phyloP scores from a whole-genome alignment of 352 stramenopile species.

The Globisporangium radiosum region DNA sequence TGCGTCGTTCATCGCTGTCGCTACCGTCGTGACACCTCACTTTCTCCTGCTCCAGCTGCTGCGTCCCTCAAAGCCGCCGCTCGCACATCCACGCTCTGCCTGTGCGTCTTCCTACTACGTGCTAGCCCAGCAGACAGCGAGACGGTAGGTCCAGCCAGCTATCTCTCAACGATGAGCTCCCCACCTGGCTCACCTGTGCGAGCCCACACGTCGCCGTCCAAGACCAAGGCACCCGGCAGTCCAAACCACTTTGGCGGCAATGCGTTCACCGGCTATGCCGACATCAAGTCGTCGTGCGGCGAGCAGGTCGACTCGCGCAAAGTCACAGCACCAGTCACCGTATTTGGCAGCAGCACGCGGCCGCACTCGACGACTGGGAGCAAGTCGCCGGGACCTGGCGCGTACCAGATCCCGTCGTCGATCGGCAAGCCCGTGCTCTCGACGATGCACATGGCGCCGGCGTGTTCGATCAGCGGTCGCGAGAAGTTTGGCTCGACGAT shows the following conservation, averaged over 20 bases:
- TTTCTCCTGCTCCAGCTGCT: too few relatives aligned
- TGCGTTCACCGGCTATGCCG: slow-evolving; percentile 35
- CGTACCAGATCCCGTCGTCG: slow-evolving; percentile 63
- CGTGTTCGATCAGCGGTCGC: slow-evolving; percentile 63
- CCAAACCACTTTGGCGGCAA: slow-evolving; percentile 16
- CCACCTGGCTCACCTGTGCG: slow-evolving; percentile 27
- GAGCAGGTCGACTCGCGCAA: slow-evolving; percentile 75
- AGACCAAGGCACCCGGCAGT: slow-evolving; percentile 27
- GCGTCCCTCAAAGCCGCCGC: too few relatives aligned
- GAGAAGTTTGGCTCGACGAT: slow-evolving; percentile 75
- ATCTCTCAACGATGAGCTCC: slow-evolving; percentile 11
- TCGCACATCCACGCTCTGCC: too few relatives aligned
- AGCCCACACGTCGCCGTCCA: slow-evolving; percentile 25
- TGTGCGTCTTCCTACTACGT: too few relatives aligned
- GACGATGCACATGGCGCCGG: slow-evolving; percentile 45
- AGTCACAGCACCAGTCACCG: slow-evolving; percentile 46
- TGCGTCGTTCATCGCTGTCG: too few relatives aligned
- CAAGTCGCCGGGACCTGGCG: slow-evolving; percentile 58
- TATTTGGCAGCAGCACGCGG: slow-evolving; percentile 61
- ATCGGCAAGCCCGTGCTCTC: slow-evolving; percentile 68
- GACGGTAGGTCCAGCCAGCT: background rate
- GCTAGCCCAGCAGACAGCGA: too few relatives aligned
- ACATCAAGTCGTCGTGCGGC: slow-evolving; percentile 65
- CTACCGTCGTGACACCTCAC: too few relatives aligned
- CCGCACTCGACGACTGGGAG: slow-evolving; percentile 34